Conservation (phyloP, 139 green algal species). For the Coelastrella sp. region DNA sequence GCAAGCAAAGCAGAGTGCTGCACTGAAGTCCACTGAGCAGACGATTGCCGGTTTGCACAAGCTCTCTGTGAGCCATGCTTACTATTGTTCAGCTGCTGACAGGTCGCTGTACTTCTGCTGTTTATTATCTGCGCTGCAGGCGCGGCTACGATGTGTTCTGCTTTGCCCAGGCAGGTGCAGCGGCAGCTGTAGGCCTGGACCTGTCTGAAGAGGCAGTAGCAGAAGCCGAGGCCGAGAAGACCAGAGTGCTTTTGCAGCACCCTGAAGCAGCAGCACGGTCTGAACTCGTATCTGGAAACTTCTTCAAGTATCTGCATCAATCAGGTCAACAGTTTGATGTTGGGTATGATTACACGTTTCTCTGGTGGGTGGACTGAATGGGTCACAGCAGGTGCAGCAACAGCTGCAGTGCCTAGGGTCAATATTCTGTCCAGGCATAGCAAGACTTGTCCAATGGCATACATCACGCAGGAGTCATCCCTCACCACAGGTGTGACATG, state of each 20-base stretch:
- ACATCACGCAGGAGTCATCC: no score
- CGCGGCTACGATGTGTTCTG: constrained; percentile 34
- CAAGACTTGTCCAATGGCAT: no score
- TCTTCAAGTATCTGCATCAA: constrained; percentile 1
- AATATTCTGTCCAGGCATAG: no score
- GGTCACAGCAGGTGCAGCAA: neutral
- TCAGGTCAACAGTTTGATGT: constrained; percentile 18
- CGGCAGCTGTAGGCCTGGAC: constrained; percentile 11
- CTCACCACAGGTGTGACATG: no score
- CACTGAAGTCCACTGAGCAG: neutral
- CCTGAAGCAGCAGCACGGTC: neutral
- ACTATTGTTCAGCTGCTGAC: neutral
- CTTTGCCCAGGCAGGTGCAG: constrained; percentile 18
- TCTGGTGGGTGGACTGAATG: neutral
- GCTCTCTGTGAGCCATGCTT: neutral
- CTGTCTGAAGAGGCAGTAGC: constrained; percentile 16
- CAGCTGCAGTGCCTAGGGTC: no score
- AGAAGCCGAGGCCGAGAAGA: constrained; percentile 26
- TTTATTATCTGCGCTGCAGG: neutral
- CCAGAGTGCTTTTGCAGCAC: neutral
- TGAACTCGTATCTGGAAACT: constrained; percentile 3
- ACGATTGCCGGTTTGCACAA: neutral
- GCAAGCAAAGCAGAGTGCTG: neutral
- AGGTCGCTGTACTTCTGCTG: neutral
- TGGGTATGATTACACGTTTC: constrained; percentile 35